Evolutionary conservation across 345 rosid genomes (phyloP).

Genomic region (Dovyalis caffra): DNA sequence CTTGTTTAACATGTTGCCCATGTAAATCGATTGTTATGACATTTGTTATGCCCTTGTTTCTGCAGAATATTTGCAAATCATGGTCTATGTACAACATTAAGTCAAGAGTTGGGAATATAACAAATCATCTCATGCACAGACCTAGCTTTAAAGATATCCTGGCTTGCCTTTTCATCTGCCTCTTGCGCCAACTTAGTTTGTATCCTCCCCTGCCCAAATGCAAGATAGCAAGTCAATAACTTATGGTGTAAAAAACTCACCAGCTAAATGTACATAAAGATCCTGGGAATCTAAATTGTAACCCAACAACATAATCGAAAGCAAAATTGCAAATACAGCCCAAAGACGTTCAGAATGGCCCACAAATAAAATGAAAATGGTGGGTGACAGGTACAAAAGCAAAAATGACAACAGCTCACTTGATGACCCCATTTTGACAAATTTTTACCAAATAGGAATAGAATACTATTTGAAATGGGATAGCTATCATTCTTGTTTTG

Average conservation of each 20-base stretch:
- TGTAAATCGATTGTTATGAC: slow-evolving; percentile 87
- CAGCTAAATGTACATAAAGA: neutral
- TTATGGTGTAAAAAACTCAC: neutral
- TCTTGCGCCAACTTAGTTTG: slow-evolving; percentile 53
- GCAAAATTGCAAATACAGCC: neutral
- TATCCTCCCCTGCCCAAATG: slow-evolving; percentile 49
- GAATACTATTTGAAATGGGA: neutral
- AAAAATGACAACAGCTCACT: neutral
- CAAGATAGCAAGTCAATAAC: slow-evolving; percentile 21
- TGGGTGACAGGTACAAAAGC: neutral
- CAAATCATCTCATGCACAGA: slow-evolving; percentile 28
- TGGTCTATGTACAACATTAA: slow-evolving; percentile 20
- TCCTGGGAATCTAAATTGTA: slow-evolving; percentile 4
- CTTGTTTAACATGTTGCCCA: slow-evolving; percentile 92
- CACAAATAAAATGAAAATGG: neutral
- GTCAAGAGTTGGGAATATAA: neutral
- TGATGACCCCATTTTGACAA: no score
- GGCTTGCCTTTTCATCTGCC: slow-evolving; percentile 91
- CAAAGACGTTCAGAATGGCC: neutral
- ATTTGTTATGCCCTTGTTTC: slow-evolving; percentile 81
- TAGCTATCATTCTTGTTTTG: no score
- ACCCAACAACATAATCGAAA: neutral
- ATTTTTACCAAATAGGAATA: no score
- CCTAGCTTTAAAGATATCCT: slow-evolving; percentile 81
- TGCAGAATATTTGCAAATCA: slow-evolving; percentile 34